Percentiles rank a stretch among this genome's conserved stretches.
Evolutionary conservation across 208 protist genomes (phyloP).

Genomic region (Angomonas desouzai): DNA sequence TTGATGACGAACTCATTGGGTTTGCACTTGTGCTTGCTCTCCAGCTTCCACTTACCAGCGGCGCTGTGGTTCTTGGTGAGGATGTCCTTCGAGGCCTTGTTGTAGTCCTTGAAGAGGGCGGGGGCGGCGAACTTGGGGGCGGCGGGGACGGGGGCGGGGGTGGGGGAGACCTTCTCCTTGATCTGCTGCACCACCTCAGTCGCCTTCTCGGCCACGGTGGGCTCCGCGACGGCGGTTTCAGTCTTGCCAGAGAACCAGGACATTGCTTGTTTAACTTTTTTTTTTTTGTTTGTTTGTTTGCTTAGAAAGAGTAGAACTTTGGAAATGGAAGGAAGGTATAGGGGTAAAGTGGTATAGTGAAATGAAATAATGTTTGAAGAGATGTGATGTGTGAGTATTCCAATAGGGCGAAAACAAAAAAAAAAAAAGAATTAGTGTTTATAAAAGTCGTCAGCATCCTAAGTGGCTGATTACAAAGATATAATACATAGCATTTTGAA

Average conservation of each 20-base stretch:
- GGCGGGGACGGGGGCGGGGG: conserved; percentile 3
- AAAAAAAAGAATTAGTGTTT: too few species aligned
- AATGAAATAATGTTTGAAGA: too few species aligned
- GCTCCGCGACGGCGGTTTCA: neutral
- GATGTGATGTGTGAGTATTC: too few species aligned
- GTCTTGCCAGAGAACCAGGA: conserved; percentile 3
- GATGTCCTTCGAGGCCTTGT: conserved; percentile 74
- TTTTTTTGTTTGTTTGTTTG: too few species aligned
- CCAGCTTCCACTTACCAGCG: conserved; percentile 53
- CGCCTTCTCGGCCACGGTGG: neutral
- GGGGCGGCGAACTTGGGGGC: conserved; percentile 16
- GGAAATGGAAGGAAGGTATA: too few species aligned
- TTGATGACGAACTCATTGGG: conserved; percentile 60
- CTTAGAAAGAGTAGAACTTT: too few species aligned
- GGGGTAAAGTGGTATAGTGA: too few species aligned
- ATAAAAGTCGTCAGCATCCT: too few species aligned
- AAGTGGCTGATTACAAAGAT: too few species aligned
- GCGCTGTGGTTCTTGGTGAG: conserved; percentile 63
- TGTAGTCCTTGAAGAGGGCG: conserved; percentile 73
- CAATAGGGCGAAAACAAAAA: too few species aligned
- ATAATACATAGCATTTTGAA: too few species aligned
- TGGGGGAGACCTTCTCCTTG: neutral
- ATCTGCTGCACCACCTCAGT: neutral
- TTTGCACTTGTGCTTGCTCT: conserved; percentile 74
- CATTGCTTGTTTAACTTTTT: conserved; percentile 2